These are phyloP conservation scores for Leucocoprinus sp. DNA, from an alignment of 768 basidiomycete genomes.

Conservation along the genomic window DNA sequence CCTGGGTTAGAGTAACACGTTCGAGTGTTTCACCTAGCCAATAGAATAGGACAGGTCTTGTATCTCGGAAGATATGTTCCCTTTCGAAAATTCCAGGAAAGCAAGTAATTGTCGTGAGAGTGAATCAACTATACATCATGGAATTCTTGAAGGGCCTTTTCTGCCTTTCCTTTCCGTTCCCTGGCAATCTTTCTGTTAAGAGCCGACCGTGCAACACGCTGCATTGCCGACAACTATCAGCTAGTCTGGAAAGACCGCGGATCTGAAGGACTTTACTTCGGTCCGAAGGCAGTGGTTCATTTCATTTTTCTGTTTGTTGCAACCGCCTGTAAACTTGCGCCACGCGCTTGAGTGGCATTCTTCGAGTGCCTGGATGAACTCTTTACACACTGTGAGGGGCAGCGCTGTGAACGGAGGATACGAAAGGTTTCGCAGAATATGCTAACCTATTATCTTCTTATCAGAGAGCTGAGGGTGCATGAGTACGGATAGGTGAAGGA, in stretches of 20 bases:
- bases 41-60: no score
- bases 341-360: slow-evolving; percentile 57
- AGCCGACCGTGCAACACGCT: slow-evolving; percentile 54
- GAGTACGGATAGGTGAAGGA: slow-evolving; percentile 3
- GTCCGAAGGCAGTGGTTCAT: slow-evolving; percentile 63
- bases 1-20: not conserved
- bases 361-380: slow-evolving; percentile 72
- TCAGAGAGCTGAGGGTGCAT: slow-evolving; percentile 74
- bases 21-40: not conserved
- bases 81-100: no score
- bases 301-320: slow-evolving; percentile 60
- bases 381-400: slow-evolving; percentile 48
- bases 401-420: slow-evolving; percentile 5
- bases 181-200: slow-evolving; percentile 57
- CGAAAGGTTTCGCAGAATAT: slow-evolving; percentile 1
- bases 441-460: slow-evolving; percentile 46
- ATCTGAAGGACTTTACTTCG: slow-evolving; percentile 39
- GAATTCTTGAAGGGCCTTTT: slow-evolving; percentile 56
- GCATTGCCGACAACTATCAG: slow-evolving; percentile 12
- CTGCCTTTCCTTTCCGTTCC: slow-evolving; percentile 43
- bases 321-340: slow-evolving; percentile 60
- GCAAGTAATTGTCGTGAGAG: no score
- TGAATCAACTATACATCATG: slow-evolving; percentile 30
- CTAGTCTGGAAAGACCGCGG: slow-evolving; percentile 7
- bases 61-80: no score